These are phyloP conservation scores for Pyricularia pennisetigena DNA, from an alignment of 2,329 filamentous ascomycete species.

Conservation along the genomic window DNA sequence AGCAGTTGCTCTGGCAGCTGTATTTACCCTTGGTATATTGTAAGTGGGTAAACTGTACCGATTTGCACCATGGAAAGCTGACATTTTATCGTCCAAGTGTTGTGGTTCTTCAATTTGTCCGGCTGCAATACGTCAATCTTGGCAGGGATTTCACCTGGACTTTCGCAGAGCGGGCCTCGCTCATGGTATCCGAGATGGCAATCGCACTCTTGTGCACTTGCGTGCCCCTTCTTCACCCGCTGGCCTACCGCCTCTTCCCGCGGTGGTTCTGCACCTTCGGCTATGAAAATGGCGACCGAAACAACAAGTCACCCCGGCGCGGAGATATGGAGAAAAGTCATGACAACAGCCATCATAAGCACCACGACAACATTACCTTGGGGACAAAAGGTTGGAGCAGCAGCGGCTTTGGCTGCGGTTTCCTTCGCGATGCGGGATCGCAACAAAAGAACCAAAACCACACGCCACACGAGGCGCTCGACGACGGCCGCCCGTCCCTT, in stretches of 20 bases:
- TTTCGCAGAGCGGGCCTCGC: slow-evolving; percentile 1
- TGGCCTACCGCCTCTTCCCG: neutral
- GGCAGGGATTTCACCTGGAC: slow-evolving; percentile 3
- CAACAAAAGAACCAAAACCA: neutral
- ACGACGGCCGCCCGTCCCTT: neutral
- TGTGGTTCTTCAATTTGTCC: slow-evolving; percentile 1
- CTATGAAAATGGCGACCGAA: neutral
- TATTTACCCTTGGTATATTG: slow-evolving; percentile 3
- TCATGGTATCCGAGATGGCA: slow-evolving; percentile 3
- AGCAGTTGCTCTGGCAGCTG: neutral
- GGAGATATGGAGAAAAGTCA: neutral
- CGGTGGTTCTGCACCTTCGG: neutral
- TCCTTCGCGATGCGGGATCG: neutral
- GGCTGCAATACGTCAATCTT: neutral
- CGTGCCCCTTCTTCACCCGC: slow-evolving; percentile 2
- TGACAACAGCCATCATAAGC: neutral
- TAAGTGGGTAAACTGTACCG: neutral
- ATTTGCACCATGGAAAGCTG: neutral
- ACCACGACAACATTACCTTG: neutral
- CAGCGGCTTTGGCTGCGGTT: neutral
- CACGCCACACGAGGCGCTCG: neutral
- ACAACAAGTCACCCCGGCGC: neutral
- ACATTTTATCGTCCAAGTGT: neutral
- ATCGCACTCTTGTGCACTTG: slow-evolving; percentile 2
- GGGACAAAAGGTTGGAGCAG: neutral